Percentiles rank a stretch among this genome's conserved stretches.
These are phyloP conservation scores for Termitomyces sp. DNA, from an alignment of 768 basidiomycete genomes.

Conservation along the genomic window DNA sequence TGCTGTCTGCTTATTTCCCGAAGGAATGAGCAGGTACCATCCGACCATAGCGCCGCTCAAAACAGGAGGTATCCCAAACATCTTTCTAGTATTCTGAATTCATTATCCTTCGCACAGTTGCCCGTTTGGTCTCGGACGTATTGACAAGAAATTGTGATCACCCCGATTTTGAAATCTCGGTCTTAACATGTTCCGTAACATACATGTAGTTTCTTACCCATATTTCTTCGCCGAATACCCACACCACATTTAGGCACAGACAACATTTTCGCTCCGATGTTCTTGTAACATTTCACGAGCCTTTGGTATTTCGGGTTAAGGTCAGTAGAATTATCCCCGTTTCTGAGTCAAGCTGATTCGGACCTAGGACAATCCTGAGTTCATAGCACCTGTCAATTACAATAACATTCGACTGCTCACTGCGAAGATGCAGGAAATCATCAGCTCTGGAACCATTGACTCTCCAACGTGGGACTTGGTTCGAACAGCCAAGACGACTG, in stretches of 20 bases:
- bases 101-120: slow-evolving; percentile 42
- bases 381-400: slow-evolving; percentile 64
- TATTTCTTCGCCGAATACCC: neutral
- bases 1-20: slow-evolving; percentile 80
- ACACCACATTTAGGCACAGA: slow-evolving; percentile 50
- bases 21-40: slow-evolving; percentile 82
- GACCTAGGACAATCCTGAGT: slow-evolving; percentile 61
- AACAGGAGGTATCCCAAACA: slow-evolving; percentile 60
- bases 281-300: slow-evolving; percentile 74
- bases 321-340: slow-evolving; percentile 24
- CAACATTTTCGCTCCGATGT: slow-evolving; percentile 89
- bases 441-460: slow-evolving; percentile 74
- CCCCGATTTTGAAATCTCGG: slow-evolving; percentile 64
- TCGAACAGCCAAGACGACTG: slow-evolving; percentile 69
- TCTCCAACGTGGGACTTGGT: slow-evolving; percentile 82
- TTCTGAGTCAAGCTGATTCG: neutral
- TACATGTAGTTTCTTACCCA: slow-evolving; percentile 51
- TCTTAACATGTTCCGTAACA: slow-evolving; percentile 77
- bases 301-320: slow-evolving; percentile 61
- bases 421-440: slow-evolving; percentile 56
- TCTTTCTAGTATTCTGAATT: neutral
- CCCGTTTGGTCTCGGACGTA: slow-evolving; percentile 75
- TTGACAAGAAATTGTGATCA: slow-evolving; percentile 64
- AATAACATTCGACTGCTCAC: slow-evolving; percentile 56
- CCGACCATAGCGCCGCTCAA: slow-evolving; percentile 85